Base-by-base conservation (phyloP, 768 basidiomycete genomes). In the Auriscalpium microsporum region DNA sequence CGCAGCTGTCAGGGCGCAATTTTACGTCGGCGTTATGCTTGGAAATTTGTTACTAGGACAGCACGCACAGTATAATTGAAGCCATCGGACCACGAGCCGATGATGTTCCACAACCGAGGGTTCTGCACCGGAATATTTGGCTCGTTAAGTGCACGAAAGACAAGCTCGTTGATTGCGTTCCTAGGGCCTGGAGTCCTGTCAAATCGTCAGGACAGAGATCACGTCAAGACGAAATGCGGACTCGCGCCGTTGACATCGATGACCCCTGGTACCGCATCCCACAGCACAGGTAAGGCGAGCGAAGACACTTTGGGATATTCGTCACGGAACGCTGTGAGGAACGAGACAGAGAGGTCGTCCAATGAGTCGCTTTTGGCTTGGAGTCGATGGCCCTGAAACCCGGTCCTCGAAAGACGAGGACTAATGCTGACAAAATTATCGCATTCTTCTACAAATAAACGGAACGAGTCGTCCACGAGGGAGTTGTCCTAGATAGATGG, bases 401-500 rank as follows among this genome's bases (percentile, higher is more conserved):
- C 28, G 28, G 5, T 28, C 5, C 28, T 28, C 28, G 28, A 28
- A 4, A 7, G 4, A 28, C 2, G 28, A 28, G 28, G 28, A 28
- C 7, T 7, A 21, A 21, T 21, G 21, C 21, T 21, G 21, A 21
- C 21, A 21, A 3, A 3, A 21, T 21, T 21, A 3, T 90, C 78
- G 63, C 86, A 87, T 60, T 89, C 87, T 64, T 92, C 89, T 6
- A 87, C 75, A 53, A 86, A 78, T 14, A 76, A 70, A 16, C 89
- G 78, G 51, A 90, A 72, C 10, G 81, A 74, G 4, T 78, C 81
- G 45, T 90, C 87, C 79, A 87, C 83, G 48, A 90, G 63, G 50
- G 77, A 78, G n/a, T 69, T 69, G 45, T 81, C 78, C 87, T 90
- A 33, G 60, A 48, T 44, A 16, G 21, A 21, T 21, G 21, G 21